Base-by-base conservation (phyloP, 2,329 filamentous ascomycete genomes). In the Fragosphaeria purpurea region DNA sequence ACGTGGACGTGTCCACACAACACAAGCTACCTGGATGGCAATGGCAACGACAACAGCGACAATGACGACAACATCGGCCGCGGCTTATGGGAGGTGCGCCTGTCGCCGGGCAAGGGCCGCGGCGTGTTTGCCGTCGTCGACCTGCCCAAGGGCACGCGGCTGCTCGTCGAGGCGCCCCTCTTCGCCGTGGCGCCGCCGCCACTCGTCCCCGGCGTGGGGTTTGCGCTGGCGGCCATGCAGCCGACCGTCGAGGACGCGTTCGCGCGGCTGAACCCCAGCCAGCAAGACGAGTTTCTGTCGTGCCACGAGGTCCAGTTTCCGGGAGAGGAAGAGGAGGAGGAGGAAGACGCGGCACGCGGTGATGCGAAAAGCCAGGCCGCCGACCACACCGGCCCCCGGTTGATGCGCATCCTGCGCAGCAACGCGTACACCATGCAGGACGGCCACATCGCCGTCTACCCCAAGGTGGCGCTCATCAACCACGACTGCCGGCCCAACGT, bases 401-500 rank as follows among this genome's bases (percentile, higher is more conserved):
- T 56, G 34, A 44, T 60, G 43, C 61, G 60, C 56, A 66, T 70
- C 48, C 69, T 70, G 50, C 65, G 67, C 52, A 70, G 63, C 43
- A 70, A 70, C 55, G 67, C 63, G 47, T 69, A 68, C 63, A 63
- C 64, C 46, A 61, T 62, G 51, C 44, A 41, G 9, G 51, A 53
- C 47, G 48, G 51, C 9, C 49, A 51, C 33, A 38, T 52, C 33
- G 55, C 33, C 6, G 58, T 71, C 11, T 70, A 67, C 42, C 59
- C 61, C 7, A 51, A 62, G 34, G 60, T 66, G 12, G 59, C 65
- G 5, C 65, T 67, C 34, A 64, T 70, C 61, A 71, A 70, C 50
- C 68, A 71, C 56, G 60, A 57, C 13, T 71, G 68, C 58, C 62
- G 58, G 34, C 66, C 68, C 1, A 71, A 70, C 48, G 63, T 67